phyloP scores from a whole-genome alignment of 2,329 filamentous ascomycete genomes.

The Albophoma yamanashiensis region DNA sequence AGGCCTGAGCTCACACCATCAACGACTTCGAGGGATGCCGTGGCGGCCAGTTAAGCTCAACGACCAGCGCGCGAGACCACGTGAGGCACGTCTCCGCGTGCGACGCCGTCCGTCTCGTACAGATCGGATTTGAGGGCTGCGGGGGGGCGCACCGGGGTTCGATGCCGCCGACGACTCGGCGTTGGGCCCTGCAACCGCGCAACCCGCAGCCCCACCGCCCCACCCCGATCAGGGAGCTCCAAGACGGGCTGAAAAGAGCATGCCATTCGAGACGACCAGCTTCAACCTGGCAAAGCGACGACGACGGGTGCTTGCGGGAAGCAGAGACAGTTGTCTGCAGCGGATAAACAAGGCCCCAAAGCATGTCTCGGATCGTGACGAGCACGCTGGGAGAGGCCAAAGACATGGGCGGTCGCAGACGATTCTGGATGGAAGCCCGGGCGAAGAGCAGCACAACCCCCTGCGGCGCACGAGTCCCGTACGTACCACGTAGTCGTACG shows the following conservation, averaged over 20 bases:
- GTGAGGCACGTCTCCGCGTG: neutral
- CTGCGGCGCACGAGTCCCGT: too few species aligned
- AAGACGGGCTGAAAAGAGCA: neutral
- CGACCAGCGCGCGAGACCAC: neutral
- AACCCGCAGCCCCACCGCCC: neutral
- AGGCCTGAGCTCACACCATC: too few species aligned
- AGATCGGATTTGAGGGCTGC: neutral
- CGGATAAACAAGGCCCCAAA: neutral
- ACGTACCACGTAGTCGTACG: too few species aligned
- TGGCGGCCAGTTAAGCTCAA: too few species aligned
- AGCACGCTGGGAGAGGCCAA: neutral
- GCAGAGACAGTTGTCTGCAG: neutral
- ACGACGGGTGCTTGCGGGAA: neutral
- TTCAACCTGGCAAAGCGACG: neutral
- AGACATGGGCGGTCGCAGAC: neutral
- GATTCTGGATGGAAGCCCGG: neutral
- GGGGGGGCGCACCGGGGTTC: neutral
- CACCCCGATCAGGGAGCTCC: neutral
- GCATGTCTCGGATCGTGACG: neutral
- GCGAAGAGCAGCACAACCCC: neutral
- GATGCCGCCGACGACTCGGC: neutral
- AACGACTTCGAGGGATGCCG: too few species aligned
- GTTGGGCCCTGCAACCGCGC: too few species aligned
- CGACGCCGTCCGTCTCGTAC: neutral
- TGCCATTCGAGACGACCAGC: neutral